phyloP scores from a whole-genome alignment of 768 basidiomycete species.

The Gloeophyllum trabeum region DNA sequence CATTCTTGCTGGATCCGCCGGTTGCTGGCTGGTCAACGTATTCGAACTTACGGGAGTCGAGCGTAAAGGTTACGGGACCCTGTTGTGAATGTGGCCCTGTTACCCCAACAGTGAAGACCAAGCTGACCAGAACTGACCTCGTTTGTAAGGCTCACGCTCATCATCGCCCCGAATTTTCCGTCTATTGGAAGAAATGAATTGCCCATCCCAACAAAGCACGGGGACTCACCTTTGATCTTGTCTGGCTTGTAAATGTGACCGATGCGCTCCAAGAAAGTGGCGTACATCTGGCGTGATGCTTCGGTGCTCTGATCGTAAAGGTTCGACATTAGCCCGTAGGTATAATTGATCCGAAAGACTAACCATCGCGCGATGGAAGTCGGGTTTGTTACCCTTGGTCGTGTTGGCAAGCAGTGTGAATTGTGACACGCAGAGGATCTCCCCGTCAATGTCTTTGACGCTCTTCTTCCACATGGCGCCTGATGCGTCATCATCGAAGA shows the following conservation, averaged over 20 bases:
- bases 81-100: conserved; percentile 18
- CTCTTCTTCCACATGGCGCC: conserved; percentile 77
- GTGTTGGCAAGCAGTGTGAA: conserved; percentile 87
- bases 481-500: conserved; percentile 55
- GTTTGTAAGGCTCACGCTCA: conserved; percentile 80
- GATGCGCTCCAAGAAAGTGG: conserved; percentile 59
- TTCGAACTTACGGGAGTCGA: conserved; percentile 75
- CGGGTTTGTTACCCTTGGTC: conserved; percentile 80
- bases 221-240: conserved; percentile 63
- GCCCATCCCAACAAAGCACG: conserved; percentile 1
- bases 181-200: conserved; percentile 33
- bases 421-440: conserved; percentile 90
- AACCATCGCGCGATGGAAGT: conserved; percentile 93
- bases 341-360: conserved; percentile 16
- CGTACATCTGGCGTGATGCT: conserved; percentile 58
- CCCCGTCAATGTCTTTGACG: conserved; percentile 83
- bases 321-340: conserved; percentile 5
- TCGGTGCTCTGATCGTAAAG: conserved; percentile 47
- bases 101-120: too few species aligned
- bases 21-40: conserved; percentile 27
- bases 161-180: conserved; percentile 94
- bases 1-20: neutral
- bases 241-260: conserved; percentile 55
- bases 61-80: conserved; percentile 80
- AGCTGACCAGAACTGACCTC: conserved; percentile 66